These are phyloP conservation scores for Penicillium paradoxum DNA, from an alignment of 495 filamentous ascomycete species.

Conservation along the genomic window DNA sequence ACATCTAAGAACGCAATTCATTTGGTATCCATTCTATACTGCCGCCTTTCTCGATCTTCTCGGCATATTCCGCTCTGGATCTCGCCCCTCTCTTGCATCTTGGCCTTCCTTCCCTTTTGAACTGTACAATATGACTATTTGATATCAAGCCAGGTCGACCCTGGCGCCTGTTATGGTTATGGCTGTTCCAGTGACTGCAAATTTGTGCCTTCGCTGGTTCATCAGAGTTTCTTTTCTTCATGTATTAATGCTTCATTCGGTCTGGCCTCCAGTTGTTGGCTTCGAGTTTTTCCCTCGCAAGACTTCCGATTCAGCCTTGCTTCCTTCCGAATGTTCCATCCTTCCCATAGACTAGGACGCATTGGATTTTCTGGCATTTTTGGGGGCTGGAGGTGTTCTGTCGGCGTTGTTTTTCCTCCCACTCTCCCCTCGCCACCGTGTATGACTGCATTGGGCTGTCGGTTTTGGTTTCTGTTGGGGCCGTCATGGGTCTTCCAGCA, in stretches of 20 bases:
- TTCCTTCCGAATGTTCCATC: conserved; percentile 4
- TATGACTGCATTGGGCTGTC: conserved; percentile 1
- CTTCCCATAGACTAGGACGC: conserved; percentile 21
- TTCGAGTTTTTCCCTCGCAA: neutral
- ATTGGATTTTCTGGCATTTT: conserved; percentile 23
- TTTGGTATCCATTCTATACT: neutral
- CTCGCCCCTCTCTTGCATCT: conserved; percentile 6
- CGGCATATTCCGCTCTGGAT: conserved; percentile 2
- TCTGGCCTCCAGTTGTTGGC: conserved; percentile 11
- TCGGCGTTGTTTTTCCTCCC: conserved; percentile 27
- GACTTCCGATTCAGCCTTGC: neutral
- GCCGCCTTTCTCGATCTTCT: neutral
- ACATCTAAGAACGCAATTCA: conserved; percentile 53
- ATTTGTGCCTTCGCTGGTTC: conserved; percentile 18
- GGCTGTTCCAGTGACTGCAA: conserved; percentile 28
- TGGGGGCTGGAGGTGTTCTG: conserved; percentile 24
- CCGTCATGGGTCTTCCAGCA: neutral
- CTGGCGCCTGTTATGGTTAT: conserved; percentile 32
- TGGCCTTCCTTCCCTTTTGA: conserved; percentile 12
- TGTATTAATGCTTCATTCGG: conserved; percentile 28
- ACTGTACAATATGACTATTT: conserved; percentile 43
- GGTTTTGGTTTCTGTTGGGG: conserved; percentile 1
- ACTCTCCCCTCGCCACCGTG: conserved; percentile 34
- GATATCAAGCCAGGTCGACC: conserved; percentile 36
- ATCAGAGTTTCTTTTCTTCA: conserved; percentile 19